These are phyloP conservation scores for Aspergillus homomorphus DNA, from an alignment of 495 filamentous ascomycete species.

Conservation along the genomic window DNA sequence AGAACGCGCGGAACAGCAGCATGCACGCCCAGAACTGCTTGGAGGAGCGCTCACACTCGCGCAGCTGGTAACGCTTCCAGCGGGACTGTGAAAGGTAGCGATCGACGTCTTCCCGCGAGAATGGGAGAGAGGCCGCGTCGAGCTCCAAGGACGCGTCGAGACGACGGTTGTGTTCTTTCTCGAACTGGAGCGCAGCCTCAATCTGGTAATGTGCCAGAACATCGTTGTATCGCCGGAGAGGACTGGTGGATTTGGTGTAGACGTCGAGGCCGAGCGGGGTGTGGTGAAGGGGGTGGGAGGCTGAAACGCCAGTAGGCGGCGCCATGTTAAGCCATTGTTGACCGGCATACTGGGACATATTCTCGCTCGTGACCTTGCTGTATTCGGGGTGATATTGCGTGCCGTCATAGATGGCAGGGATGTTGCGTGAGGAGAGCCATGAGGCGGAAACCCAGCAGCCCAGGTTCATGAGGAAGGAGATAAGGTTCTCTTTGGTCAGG, in stretches of 20 bases:
- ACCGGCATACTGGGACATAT: constrained; percentile 33
- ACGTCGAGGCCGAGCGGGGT: constrained; percentile 60
- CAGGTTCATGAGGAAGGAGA: constrained; percentile 71
- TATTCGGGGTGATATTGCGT: constrained; percentile 60
- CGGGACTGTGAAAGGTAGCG: constrained; percentile 32
- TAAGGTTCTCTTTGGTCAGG: constrained; percentile 40
- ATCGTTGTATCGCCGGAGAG: constrained; percentile 79
- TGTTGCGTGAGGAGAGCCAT: constrained; percentile 71
- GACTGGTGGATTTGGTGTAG: constrained; percentile 81
- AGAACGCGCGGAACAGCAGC: constrained; percentile 71
- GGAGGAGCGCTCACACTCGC: constrained; percentile 33
- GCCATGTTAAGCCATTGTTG: constrained; percentile 30
- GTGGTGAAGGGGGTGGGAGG: constrained; percentile 51
- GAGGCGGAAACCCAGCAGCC: constrained; percentile 67
- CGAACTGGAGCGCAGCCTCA: constrained; percentile 72
- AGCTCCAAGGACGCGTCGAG: constrained; percentile 40
- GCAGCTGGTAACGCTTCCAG: constrained; percentile 35
- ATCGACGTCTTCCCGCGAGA: constrained; percentile 55
- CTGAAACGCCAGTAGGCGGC: constrained; percentile 50
- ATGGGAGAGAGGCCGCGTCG: constrained; percentile 56
- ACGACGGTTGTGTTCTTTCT: constrained; percentile 51
- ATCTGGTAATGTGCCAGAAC: constrained; percentile 91
- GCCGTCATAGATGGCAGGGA: constrained; percentile 76
- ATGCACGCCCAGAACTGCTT: constrained; percentile 61
- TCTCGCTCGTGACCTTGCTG: constrained; percentile 36